Conservation (phyloP, 495 filamentous ascomycete species). For the Penicillium mononematosum region DNA sequence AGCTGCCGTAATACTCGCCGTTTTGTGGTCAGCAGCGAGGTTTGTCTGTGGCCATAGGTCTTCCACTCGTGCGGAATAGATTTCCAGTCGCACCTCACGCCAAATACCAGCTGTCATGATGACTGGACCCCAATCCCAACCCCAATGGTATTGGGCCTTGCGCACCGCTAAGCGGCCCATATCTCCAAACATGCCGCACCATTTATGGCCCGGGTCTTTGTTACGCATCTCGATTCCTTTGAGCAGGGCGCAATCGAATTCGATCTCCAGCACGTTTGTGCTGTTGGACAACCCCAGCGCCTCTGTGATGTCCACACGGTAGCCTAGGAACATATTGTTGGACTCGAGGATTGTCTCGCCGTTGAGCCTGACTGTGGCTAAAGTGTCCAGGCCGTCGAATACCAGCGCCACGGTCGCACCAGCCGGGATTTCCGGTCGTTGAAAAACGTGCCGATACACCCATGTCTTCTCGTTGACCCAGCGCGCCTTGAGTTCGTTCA, state of each 20-base stretch:
- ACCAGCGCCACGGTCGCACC: slow-evolving; percentile 53
- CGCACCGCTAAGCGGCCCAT: slow-evolving; percentile 67
- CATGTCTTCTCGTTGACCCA: slow-evolving; percentile 82
- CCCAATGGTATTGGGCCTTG: slow-evolving; percentile 91
- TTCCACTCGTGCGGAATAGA: background rate
- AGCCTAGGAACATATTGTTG: slow-evolving; percentile 84
- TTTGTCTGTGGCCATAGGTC: background rate
- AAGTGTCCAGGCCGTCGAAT: slow-evolving; percentile 85
- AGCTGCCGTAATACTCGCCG: background rate
- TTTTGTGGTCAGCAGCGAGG: slow-evolving; percentile 33
- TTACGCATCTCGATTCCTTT: slow-evolving; percentile 48
- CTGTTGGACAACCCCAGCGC: slow-evolving; percentile 45
- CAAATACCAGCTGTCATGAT: slow-evolving; percentile 38
- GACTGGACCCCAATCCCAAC: slow-evolving; percentile 79
- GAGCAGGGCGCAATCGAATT: slow-evolving; percentile 53
- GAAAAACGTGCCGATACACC: slow-evolving; percentile 67
- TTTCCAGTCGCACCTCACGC: background rate
- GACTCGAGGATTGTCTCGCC: slow-evolving; percentile 64
- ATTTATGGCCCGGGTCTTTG: slow-evolving; percentile 49
- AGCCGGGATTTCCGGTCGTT: slow-evolving; percentile 41
- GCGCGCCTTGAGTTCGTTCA: slow-evolving; percentile 76
- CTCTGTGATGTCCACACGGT: slow-evolving; percentile 67
- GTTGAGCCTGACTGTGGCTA: slow-evolving; percentile 73
- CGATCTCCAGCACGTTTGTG: slow-evolving; percentile 46
- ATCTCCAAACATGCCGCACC: slow-evolving; percentile 66